Conservation (phyloP, 257 asterid genomes). For the Echites panduratus region DNA sequence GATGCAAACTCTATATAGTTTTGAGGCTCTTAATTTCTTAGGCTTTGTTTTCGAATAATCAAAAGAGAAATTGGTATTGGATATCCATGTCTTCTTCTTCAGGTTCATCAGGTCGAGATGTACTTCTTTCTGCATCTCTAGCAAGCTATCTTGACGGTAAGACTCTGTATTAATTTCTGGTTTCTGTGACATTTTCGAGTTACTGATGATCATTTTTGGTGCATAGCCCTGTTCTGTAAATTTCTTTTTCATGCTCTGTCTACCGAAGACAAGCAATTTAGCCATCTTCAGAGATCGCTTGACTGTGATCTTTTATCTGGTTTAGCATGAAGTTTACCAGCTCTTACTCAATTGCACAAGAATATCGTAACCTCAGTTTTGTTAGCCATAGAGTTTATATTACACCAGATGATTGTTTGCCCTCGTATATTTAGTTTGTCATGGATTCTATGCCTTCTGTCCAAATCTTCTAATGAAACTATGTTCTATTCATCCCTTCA, state of each 20-base stretch:
- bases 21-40: too few species aligned
- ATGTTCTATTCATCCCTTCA: background rate
- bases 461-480: background rate
- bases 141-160: slow-evolving; percentile 34
- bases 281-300: too few species aligned
- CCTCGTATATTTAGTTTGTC: background rate
- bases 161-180: background rate
- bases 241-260: background rate
- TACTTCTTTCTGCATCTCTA: slow-evolving; percentile 24
- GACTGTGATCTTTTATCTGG: too few species aligned
- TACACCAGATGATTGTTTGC: background rate
- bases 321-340: too few species aligned
- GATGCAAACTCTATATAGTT: too few species aligned
- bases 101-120: background rate
- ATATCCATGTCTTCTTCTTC: slow-evolving; percentile 17
- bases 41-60: background rate
- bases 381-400: too few species aligned
- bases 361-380: too few species aligned
- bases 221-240: background rate
- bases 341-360: background rate
- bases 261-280: background rate
- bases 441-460: background rate
- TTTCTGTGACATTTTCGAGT: background rate
- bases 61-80: too few species aligned
- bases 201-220: background rate